Base-by-base conservation (phyloP, 176 grass and related monocot species). In the Triticum urartu region DNA sequence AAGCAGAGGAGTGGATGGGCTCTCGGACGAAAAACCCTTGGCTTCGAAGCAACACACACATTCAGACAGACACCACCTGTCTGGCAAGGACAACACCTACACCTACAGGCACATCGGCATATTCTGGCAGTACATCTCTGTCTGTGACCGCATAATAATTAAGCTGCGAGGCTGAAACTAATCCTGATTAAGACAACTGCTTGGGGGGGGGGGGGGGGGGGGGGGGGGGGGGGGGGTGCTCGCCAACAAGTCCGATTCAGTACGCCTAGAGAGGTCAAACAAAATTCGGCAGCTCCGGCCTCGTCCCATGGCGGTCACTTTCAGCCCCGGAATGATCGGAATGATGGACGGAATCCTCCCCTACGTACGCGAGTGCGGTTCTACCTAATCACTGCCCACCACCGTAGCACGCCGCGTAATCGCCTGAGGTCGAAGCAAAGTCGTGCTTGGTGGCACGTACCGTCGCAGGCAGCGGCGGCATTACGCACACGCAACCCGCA, bases 21-120 rank as follows among this genome's bases (percentile, higher is more conserved):
- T 18, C 50, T 54, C 50, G 5, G 0, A 14, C 3, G 4, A n/a
- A 74, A 58, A 77, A 48, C 36, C 62, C 50, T 71, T 88, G 11
- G 77, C 81, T 64, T 80, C 33, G 42, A 91, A 88, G 81, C 77
- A 88, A 88, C 5, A 13, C 81, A 59, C n/a, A n/a, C n/a, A n/a
- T n/a, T n/a, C 5, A 47, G 56, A 33, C 47, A 10, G 21, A 72
- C 72, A 28, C 42, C 72, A 18, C 7, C 39, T 12, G 50, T 52
- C 48, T 40, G 61, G 28, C 36, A 64, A 76, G 18, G 81, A 82
- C 63, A 39, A n/a, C n/a, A n/a, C n/a, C n/a, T n/a, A 4, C 6
- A 36, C 35, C 35, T 42, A 75, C 20, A 62, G 3, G 36, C 43
- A 28, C 26, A 47, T 15, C 4, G 3, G 36, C 43, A 28, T 47